Percentiles rank a stretch among this genome's conserved stretches.
Evolutionary conservation across 2,329 filamentous ascomycete genomes (phyloP).

Genomic region (Albophoma yamanashiensis): DNA sequence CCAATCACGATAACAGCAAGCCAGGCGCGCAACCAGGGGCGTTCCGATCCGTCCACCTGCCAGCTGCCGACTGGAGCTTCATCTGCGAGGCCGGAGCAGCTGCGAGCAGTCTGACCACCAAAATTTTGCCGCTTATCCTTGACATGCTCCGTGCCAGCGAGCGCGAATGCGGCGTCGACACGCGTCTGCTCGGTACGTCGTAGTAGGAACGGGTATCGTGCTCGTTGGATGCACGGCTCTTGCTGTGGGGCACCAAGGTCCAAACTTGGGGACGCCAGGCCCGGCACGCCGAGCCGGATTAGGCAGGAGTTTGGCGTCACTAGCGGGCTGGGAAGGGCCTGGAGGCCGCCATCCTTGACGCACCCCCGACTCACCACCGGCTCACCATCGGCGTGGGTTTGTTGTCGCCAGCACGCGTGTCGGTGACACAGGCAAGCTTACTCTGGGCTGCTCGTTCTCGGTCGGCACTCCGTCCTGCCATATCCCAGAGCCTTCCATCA

Average conservation of each 20-base stretch:
- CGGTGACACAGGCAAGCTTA: not conserved
- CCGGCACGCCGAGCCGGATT: slow-evolving; percentile 1
- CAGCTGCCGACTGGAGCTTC: not conserved
- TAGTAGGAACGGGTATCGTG: too few species aligned
- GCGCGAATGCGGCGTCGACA: not conserved
- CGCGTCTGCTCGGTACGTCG: not conserved
- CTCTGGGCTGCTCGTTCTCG: not conserved
- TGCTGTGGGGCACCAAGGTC: not conserved
- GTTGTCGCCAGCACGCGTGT: too few species aligned
- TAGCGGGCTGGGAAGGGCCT: not conserved
- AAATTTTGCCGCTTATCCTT: not conserved
- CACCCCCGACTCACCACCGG: not conserved
- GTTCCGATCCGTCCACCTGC: not conserved
- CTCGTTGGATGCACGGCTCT: not conserved
- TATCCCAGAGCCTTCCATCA: too few species aligned
- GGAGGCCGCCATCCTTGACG: not conserved
- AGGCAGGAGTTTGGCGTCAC: slow-evolving; percentile 2
- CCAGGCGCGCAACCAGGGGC: not conserved
- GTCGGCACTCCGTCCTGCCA: too few species aligned
- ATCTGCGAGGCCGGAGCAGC: not conserved
- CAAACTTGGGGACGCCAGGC: not conserved
- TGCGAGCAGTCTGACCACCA: not conserved
- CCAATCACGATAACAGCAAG: not conserved
- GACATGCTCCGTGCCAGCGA: not conserved
- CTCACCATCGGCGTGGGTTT: too few species aligned